Conservation (phyloP, 73 alveolate genomes). For the Symbiodinium natans region DNA sequence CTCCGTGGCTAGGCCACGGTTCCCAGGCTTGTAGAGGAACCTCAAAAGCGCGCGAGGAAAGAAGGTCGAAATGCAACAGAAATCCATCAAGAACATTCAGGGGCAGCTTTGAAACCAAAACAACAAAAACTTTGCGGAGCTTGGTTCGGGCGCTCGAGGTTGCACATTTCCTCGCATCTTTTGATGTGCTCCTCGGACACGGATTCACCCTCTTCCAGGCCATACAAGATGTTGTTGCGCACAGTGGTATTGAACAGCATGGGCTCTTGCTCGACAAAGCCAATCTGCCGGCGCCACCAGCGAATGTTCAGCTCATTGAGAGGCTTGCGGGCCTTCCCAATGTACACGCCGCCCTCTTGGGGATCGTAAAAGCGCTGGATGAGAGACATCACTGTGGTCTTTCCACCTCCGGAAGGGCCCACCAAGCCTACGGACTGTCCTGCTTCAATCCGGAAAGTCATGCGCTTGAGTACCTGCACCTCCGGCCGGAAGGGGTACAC, state of each 20-base stretch:
- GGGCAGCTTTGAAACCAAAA: no score
- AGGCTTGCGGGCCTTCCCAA: conserved; percentile 24
- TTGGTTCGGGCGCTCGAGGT: conserved; percentile 8
- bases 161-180: conserved; percentile 69
- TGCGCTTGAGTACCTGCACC: conserved; percentile 45
- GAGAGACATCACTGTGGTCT: conserved; percentile 58
- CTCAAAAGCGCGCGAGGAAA: no score
- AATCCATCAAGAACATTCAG: no score
- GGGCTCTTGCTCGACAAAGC: conserved; percentile 96
- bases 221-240: conserved; percentile 95
- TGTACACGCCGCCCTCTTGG: conserved; percentile 33
- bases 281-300: conserved; percentile 94
- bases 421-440: conserved; percentile 77
- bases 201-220: conserved; percentile 61
- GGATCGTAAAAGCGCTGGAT: conserved; percentile 86
- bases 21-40: background rate
- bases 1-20: background rate
- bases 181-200: conserved; percentile 32
- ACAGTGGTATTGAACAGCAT: conserved; percentile 95
- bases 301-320: conserved; percentile 46
- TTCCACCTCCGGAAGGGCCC: conserved; percentile 93
- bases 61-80: no score
- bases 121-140: no score
- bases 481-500: conserved; percentile 75
- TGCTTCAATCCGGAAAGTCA: background rate